Evolutionary conservation across 228 moss, liverwort and hornwort species (phyloP).

Genomic region (Sphagnum magellanicum): DNA sequence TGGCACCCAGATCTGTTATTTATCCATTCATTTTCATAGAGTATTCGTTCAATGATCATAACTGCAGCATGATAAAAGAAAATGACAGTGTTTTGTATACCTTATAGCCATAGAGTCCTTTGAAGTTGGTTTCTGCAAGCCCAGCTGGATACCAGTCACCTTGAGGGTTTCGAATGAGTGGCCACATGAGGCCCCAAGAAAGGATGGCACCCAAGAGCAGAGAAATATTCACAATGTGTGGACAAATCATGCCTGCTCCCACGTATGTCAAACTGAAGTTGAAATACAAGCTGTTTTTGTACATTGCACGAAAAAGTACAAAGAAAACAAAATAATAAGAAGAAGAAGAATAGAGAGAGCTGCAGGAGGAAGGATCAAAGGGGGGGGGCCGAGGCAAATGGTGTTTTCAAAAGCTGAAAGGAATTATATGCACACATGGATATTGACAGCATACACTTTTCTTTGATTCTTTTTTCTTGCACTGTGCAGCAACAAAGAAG

Average conservation of each 20-base stretch:
- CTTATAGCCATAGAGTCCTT: slow-evolving; percentile 43
- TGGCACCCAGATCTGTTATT: too few species aligned
- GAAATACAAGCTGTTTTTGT: slow-evolving; percentile 24
- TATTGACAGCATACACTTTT: not conserved
- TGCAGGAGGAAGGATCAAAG: too few species aligned
- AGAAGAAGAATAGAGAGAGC: too few species aligned
- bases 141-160: slow-evolving; percentile 29
- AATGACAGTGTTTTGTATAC: slow-evolving; percentile 3
- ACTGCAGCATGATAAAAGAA: too few species aligned
- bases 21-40: too few species aligned
- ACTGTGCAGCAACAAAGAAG: not conserved
- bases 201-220: slow-evolving; percentile 36
- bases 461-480: not conserved
- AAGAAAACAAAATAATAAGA: too few species aligned
- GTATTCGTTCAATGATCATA: too few species aligned
- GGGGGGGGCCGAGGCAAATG: too few species aligned
- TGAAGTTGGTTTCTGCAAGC: slow-evolving; percentile 7
- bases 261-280: slow-evolving; percentile 48
- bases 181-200: slow-evolving; percentile 54
- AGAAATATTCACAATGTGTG: slow-evolving; percentile 42
- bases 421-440: too few species aligned
- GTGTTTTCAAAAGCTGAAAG: too few species aligned
- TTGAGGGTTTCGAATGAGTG: slow-evolving; percentile 19
- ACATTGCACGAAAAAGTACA: too few species aligned
- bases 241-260: slow-evolving; percentile 44